These are phyloP conservation scores for Neurospora africana DNA, from an alignment of 495 filamentous ascomycete species.

Conservation along the genomic window DNA sequence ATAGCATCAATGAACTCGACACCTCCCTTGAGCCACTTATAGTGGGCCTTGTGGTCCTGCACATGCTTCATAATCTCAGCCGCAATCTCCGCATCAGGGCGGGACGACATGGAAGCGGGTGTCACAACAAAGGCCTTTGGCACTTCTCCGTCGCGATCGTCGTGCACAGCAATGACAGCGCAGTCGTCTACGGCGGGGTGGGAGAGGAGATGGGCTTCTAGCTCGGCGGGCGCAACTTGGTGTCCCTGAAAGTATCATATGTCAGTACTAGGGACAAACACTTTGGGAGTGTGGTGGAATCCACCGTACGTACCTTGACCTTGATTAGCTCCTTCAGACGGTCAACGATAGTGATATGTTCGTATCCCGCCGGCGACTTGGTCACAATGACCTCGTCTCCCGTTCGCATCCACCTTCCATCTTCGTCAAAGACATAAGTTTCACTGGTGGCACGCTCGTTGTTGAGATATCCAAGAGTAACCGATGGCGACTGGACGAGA, in stretches of 20 bases:
- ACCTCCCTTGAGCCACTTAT: conserved; percentile 86
- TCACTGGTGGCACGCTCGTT: conserved; percentile 75
- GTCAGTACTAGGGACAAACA: neutral
- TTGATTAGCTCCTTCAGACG: conserved; percentile 93
- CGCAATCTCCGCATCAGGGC: conserved; percentile 37
- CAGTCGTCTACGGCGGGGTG: conserved; percentile 75
- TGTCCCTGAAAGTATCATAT: conserved; percentile 44
- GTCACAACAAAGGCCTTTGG: conserved; percentile 86
- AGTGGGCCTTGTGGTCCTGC: conserved; percentile 69
- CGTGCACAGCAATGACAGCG: conserved; percentile 70
- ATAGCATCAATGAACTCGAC: conserved; percentile 65
- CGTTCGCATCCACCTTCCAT: conserved; percentile 69
- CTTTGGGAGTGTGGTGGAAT: neutral
- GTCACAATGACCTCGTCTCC: conserved; percentile 74
- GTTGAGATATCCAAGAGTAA: conserved; percentile 74
- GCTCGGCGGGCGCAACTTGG: conserved; percentile 87
- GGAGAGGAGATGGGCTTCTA: conserved; percentile 78
- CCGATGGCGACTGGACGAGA: conserved; percentile 61
- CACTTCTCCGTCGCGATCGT: conserved; percentile 66
- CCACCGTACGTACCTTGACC: conserved; percentile 54
- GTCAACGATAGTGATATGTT: conserved; percentile 79
- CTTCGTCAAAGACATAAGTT: conserved; percentile 63
- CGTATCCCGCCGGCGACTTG: conserved; percentile 49
- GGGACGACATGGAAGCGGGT: conserved; percentile 48
- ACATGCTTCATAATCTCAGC: conserved; percentile 65